phyloP scores from a whole-genome alignment of 2,329 filamentous ascomycete genomes.

The Pseudodiploospora longispora region DNA sequence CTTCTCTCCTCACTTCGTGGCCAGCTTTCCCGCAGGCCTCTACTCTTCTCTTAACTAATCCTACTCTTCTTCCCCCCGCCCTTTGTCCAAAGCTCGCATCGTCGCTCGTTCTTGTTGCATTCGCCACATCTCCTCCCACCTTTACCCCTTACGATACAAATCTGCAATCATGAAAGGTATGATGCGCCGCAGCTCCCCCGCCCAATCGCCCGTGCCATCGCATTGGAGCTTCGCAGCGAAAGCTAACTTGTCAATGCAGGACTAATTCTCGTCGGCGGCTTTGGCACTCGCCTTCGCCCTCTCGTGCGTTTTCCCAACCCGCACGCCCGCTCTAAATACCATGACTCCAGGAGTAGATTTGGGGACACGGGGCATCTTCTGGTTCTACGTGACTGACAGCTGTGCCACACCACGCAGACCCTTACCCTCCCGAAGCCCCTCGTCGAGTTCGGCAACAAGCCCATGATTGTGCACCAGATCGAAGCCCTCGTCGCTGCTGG shows the following conservation, averaged over 20 bases:
- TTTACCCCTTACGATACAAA: neutral
- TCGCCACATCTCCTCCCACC: conserved; percentile 5
- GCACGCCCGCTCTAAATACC: too few species aligned
- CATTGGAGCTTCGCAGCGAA: neutral
- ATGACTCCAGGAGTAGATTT: too few species aligned
- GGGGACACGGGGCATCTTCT: neutral
- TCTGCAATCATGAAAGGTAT: conserved; percentile 31
- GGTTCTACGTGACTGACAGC: conserved; percentile 13
- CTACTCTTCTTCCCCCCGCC: conserved; percentile 1
- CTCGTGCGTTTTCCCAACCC: conserved; percentile 53
- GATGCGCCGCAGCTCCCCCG: neutral
- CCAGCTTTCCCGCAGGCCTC: neutral
- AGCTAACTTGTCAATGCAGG: conserved; percentile 44
- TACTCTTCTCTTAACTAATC: conserved; percentile 2
- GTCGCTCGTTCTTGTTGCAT: conserved; percentile 11
- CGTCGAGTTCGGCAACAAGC: conserved; percentile 97
- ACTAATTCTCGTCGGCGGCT: conserved; percentile 98
- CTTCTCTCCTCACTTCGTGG: conserved; percentile 1
- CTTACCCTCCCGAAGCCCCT: conserved; percentile 95
- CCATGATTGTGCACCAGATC: conserved; percentile 98
- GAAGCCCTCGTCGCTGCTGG: conserved; percentile 88
- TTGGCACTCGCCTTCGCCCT: conserved; percentile 94
- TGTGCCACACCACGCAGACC: conserved; percentile 49
- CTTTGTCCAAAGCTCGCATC: conserved; percentile 5
- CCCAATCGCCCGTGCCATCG: neutral